A percentile compares a stretch with the other conserved stretches of the same genome.
These are phyloP conservation scores for Silene noctiflora DNA, from an alignment of 179 eudicot genomes.

Conservation along the genomic window DNA sequence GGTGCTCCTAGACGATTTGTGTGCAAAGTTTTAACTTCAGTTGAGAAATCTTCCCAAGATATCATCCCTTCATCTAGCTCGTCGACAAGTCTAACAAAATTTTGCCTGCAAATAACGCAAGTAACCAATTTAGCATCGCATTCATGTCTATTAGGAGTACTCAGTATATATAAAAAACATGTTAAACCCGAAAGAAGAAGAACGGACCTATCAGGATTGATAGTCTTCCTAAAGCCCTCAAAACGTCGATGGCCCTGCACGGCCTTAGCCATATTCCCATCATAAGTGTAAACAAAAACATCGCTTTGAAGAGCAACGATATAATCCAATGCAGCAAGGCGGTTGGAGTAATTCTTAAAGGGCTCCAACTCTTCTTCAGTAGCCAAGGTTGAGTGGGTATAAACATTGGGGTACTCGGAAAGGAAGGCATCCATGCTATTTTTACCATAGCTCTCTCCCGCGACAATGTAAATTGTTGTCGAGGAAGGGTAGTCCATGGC, in stretches of 20 bases:
- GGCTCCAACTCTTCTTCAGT: constrained; percentile 55
- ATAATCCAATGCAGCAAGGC: constrained; percentile 78
- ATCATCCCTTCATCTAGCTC: constrained; percentile 45
- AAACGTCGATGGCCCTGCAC: constrained; percentile 81
- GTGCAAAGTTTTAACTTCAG: constrained; percentile 52
- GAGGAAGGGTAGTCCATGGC: constrained; percentile 71
- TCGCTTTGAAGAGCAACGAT: constrained; percentile 71
- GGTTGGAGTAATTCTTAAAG: constrained; percentile 56
- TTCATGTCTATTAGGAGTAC: too few relatives aligned
- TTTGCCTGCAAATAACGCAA: constrained; percentile 28
- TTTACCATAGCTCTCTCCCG: constrained; percentile 70
- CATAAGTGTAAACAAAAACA: constrained; percentile 70
- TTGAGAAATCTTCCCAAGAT: constrained; percentile 58
- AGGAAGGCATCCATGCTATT: constrained; percentile 55
- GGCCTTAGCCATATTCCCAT: constrained; percentile 92
- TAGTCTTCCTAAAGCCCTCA: constrained; percentile 68
- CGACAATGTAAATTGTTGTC: constrained; percentile 71
- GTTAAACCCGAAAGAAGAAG: background rate
- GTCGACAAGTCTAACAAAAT: constrained; percentile 55
- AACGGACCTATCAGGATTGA: constrained; percentile 64
- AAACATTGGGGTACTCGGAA: constrained; percentile 59
- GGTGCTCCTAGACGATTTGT: constrained; percentile 61
- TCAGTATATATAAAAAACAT: too few relatives aligned
- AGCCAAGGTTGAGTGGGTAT: constrained; percentile 59
- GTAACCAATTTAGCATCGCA: background rate